Conservation (phyloP, 306 rosid genomes). For the Lagenaria siceraria region DNA sequence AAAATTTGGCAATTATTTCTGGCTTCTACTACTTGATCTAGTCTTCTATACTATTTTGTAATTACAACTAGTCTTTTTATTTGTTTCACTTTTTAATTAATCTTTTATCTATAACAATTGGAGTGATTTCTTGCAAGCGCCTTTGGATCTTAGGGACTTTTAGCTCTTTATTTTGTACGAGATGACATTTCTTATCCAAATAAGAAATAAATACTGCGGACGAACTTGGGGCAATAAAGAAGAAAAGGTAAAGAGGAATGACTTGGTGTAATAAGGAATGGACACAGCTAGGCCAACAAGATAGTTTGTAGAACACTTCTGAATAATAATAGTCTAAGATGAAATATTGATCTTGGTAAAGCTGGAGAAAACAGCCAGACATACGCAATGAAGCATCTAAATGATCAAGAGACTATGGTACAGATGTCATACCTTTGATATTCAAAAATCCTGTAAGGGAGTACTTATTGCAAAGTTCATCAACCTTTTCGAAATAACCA, state of each 20-base stretch:
- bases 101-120: background rate
- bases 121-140: background rate
- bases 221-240: background rate
- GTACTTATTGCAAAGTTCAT: constrained; percentile 68
- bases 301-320: background rate
- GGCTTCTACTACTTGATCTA: background rate
- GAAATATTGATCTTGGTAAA: background rate
- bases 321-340: background rate
- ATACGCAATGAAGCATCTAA: background rate
- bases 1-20: background rate
- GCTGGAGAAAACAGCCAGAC: constrained; percentile 3
- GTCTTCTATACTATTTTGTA: background rate
- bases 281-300: background rate
- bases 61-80: background rate
- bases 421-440: constrained; percentile 35
- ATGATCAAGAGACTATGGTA: background rate
- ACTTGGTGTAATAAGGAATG: background rate
- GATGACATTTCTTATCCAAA: background rate
- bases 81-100: too few species aligned
- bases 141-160: background rate
- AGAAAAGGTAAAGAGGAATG: background rate
- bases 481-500: constrained; percentile 86
- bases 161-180: background rate
- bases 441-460: constrained; percentile 52
- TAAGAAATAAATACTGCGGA: background rate